A percentile compares a stretch with the other conserved stretches of the same genome.
Conservation (phyloP, 805 yeast species). For the Candida ficus region DNA sequence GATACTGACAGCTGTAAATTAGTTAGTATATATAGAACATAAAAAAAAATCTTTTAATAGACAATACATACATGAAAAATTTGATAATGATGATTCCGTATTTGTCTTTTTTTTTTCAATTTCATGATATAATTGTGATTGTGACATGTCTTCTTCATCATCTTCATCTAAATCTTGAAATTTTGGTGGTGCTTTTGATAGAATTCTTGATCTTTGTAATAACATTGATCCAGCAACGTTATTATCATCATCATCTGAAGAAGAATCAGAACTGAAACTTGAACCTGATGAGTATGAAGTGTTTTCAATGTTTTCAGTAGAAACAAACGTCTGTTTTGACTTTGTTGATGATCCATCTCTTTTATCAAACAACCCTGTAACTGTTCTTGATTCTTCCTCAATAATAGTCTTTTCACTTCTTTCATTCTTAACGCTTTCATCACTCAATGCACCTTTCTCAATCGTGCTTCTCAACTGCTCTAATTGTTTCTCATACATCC, state of each 20-base stretch:
- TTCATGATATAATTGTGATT: not conserved
- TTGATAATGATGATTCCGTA: conserved; percentile 24
- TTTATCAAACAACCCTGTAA: conserved; percentile 1
- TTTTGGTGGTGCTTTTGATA: conserved; percentile 18
- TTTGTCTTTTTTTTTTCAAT: conserved; percentile 2
- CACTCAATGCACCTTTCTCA: conserved; percentile 14
- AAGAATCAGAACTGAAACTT: not conserved
- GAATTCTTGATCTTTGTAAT: conserved; percentile 22
- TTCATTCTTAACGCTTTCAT: conserved; percentile 5
- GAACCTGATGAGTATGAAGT: not conserved
- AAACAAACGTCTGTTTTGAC: not conserved
- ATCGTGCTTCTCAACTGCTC: conserved; percentile 21
- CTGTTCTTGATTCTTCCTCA: conserved; percentile 1
- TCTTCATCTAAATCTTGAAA: conserved; percentile 17
- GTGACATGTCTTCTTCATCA: conserved; percentile 11
- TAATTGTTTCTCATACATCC: conserved; percentile 25
- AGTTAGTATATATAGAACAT: not conserved
- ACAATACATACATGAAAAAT: conserved; percentile 28
- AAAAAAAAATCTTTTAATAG: not conserved
- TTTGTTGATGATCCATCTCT: not conserved
- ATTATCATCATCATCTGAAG: conserved; percentile 5
- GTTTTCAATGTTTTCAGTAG: not conserved
- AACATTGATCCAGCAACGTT: conserved; percentile 16
- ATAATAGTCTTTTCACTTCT: conserved; percentile 4
- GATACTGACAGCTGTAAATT: conserved; percentile 25